phyloP scores from a whole-genome alignment of 2,329 filamentous ascomycete species.

The Fonsecaea erecta region DNA sequence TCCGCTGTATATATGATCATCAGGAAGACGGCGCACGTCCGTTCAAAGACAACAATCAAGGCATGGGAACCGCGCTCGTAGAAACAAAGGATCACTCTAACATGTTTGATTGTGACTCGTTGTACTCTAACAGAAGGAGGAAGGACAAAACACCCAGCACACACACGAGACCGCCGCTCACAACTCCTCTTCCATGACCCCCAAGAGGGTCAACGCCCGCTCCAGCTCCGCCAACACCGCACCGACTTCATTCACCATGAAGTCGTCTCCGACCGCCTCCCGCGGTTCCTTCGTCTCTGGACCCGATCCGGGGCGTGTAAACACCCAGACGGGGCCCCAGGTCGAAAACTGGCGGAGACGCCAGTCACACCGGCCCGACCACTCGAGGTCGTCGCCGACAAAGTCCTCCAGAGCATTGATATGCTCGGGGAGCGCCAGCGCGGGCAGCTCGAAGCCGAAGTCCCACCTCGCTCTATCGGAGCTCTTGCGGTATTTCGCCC shows the following conservation, averaged over 20 bases:
- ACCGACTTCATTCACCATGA: neutral
- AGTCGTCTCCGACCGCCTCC: neutral
- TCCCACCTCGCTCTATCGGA: constrained; percentile 4
- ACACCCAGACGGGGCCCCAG: constrained; percentile 16
- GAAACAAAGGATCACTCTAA: neutral
- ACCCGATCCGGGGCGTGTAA: neutral
- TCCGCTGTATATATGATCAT: neutral
- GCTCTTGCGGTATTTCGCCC: neutral
- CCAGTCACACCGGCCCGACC: constrained; percentile 4
- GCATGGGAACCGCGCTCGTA: neutral
- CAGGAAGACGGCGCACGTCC: neutral
- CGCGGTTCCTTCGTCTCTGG: neutral
- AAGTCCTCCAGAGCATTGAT: constrained; percentile 10
- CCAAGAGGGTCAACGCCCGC: constrained; percentile 20
- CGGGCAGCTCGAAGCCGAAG: constrained; percentile 20
- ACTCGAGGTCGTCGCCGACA: constrained; percentile 16
- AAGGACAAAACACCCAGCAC: neutral
- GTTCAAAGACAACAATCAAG: neutral
- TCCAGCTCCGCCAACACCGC: constrained; percentile 17
- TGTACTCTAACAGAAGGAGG: neutral
- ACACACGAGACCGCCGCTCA: constrained; percentile 5
- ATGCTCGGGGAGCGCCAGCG: constrained; percentile 13
- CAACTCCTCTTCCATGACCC: constrained; percentile 11
- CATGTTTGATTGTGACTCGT: neutral
- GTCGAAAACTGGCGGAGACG: neutral